Evolutionary conservation across 2,329 filamentous ascomycete genomes (phyloP).

Genomic region (Nemania sp.): DNA sequence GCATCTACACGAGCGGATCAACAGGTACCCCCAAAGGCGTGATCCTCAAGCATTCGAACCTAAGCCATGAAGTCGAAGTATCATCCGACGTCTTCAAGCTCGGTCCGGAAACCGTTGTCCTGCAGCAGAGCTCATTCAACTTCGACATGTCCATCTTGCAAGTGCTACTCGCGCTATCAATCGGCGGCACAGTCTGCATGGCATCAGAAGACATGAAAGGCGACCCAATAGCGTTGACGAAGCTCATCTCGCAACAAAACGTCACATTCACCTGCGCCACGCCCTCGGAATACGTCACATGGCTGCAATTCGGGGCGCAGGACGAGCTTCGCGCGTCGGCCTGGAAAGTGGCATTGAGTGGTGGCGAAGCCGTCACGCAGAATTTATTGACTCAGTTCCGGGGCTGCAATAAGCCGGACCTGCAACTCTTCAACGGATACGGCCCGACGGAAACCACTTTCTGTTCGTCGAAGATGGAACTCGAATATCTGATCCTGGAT

Average conservation of each 20-base stretch:
- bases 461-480: neutral
- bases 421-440: constrained; percentile 32
- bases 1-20: neutral
- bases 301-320: neutral
- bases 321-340: neutral
- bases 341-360: neutral
- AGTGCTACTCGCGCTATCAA: neutral
- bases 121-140: constrained; percentile 2
- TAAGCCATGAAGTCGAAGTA: neutral
- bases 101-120: neutral
- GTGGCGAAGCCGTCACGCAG: neutral
- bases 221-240: neutral
- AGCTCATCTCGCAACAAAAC: neutral
- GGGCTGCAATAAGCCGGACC: neutral
- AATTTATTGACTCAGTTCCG: neutral
- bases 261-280: neutral
- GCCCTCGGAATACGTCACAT: neutral
- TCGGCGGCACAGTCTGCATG: neutral
- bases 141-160: constrained; percentile 8
- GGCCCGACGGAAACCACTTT: constrained; percentile 36
- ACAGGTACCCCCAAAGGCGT: neutral
- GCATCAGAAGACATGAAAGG: neutral
- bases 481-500: neutral
- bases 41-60: neutral
- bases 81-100: neutral